Evolutionary conservation across 441 rosid genomes (phyloP), one percentile per base, ranked within the genome.

Genomic region (Biscutella laevigata): DNA sequence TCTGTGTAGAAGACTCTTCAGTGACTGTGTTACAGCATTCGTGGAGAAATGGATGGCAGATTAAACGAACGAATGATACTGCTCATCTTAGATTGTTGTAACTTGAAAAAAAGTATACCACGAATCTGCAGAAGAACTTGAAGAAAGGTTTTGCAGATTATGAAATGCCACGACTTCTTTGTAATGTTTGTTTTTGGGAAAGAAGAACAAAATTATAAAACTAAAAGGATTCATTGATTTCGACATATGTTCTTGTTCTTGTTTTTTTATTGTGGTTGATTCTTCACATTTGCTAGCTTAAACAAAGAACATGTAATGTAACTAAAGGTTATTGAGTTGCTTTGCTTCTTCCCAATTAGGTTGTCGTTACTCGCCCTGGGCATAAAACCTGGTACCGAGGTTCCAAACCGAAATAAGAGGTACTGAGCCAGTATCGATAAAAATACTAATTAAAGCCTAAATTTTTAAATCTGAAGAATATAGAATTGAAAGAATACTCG

Each of bases 81-180:
- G 75, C 94, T 36, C 92, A 90, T 70, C 81, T 90, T 33, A 84
- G 94, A 73, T 83, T 86, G 73, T 84, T 90, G 34, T 89, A 83
- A 72, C 54, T 45, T 66, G 43, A 57, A 42, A 45, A 24, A 32
- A 27, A 19, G 2, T 61, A 61, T 26, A 53, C 48, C 27, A 35
- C 15, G 47, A 62, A 53, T 53, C 60, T 43, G 59, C 46, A 36
- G 32, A 39, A 41, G 29, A 12, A 33, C 45, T 51, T 24, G 45
- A 62, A 53, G 53, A 43, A 19, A 44, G 25, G 25, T 33, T 33
- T 10, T 36, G 40, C 60, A 14, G 61, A 38, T 29, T 6, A 22
- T 14, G 44, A 57, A 40, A 67, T 68, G 55, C 67, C 68, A 44
- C 57, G 52, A 12, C 53, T 52, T 41, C 67, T 59, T 67, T 74